Conservation (phyloP, 768 basidiomycete species). For the Glaciozyma antarctica region DNA sequence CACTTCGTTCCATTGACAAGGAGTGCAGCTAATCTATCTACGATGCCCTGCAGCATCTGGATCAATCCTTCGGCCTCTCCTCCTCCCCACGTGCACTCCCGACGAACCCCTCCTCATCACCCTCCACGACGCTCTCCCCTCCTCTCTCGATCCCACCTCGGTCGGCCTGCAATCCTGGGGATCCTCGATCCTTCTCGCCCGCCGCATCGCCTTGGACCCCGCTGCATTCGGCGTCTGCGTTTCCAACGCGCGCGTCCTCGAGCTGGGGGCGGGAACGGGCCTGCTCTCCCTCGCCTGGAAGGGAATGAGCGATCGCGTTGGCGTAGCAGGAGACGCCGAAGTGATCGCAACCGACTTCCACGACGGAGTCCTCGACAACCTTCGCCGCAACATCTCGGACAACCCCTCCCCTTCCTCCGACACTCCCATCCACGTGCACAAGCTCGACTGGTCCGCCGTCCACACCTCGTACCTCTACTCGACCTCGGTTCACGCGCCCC, state of each 20-base stretch:
- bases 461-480: slow-evolving; percentile 23
- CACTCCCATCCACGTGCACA: slow-evolving; percentile 5
- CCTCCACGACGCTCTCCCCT: slow-evolving; percentile 61
- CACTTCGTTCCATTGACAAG: too few species aligned
- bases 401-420: slow-evolving; percentile 41
- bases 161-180: slow-evolving; percentile 74
- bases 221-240: slow-evolving; percentile 38
- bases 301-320: slow-evolving; percentile 22
- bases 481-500: slow-evolving; percentile 4
- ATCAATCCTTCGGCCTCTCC: slow-evolving; percentile 21
- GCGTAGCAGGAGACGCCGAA: slow-evolving; percentile 23
- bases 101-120: slow-evolving; percentile 30
- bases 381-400: slow-evolving; percentile 52
- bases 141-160: slow-evolving; percentile 48
- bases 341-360: slow-evolving; percentile 73
- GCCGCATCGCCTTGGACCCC: slow-evolving; percentile 51
- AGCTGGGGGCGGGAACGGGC: slow-evolving; percentile 78
- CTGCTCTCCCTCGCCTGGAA: slow-evolving; percentile 55
- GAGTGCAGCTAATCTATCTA: not conserved
- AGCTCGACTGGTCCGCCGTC: slow-evolving; percentile 31
- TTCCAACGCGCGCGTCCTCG: slow-evolving; percentile 48
- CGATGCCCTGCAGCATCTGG: slow-evolving; percentile 13
- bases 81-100: slow-evolving; percentile 23
- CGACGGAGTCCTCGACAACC: slow-evolving; percentile 62
- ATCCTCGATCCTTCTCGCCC: slow-evolving; percentile 60